Evolutionary conservation across 179 eudicot species (phyloP), one percentile per base, ranked within the genome.

Genomic region (Spergularia azorica): DNA sequence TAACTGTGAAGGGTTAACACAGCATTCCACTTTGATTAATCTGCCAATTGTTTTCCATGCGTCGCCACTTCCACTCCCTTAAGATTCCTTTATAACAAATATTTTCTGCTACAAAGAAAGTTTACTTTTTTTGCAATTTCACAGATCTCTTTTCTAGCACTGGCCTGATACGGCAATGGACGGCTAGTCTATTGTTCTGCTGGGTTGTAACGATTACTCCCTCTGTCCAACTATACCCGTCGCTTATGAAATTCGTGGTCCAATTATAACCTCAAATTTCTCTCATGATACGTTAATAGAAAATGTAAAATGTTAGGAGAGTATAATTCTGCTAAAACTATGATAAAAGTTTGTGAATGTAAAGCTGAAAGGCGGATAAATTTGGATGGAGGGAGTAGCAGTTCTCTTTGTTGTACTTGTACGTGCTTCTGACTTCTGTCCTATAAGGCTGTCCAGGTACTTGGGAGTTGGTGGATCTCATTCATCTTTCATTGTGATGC

Each of bases 371-470:
- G 71, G 75, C 8, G 48, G 48, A 43, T 43, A 43, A 43, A 43
- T 4, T 4, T 43, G 8, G 8, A 43, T 43, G 48, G 48, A 43
- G 48, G 48, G 48, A 43, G 48, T 66, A 5, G 9, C 38, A 18
- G 50, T 14, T 65, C 57, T 43, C n/a, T 55, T 70, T 75, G 38
- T 9, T 63, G 73, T 63, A 62, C 72, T 21, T 74, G 70, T 69
- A 68, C 81, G 55, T 61, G 69, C 41, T 66, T 75, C 76, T 74
- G 26, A 26, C 43, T 74, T 20, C 18, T 51, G 21, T 73, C 72
- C 79, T 55, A 63, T 55, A 21, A n/a, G 69, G 68, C 69, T 71
- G 81, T 82, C 77, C 77, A 78, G 77, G 79, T 79, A 38, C 82
- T 70, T 72, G 74, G 73, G 55, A 68, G 83, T 61, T 66, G 50